Evolutionary conservation across 164 flowering plant genomes (phyloP), one percentile per base, ranked within the genome.

Genomic region (Hamamelis virginiana): DNA sequence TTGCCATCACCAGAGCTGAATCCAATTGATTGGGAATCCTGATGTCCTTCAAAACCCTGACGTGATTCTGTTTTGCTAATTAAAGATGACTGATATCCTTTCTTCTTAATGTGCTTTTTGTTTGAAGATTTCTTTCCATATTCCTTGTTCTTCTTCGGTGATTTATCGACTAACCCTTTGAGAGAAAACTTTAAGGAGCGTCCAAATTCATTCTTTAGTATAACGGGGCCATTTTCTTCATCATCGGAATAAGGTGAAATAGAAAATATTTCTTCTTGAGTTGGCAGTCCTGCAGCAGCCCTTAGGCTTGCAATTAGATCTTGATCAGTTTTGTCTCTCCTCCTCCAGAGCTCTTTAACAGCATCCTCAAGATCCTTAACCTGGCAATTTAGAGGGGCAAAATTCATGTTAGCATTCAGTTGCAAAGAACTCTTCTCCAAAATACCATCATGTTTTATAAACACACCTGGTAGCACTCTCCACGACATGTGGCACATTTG

Each of bases 401-500:
- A 2, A 33, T 25, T 18, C 57, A n/a, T 11, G 61, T 59, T 45
- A 67, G 23, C 19, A 33, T 66, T 21, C 23, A 26, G 38, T n/a
- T 41, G 1, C 47, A 16, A 64, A 46, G 14, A 57, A 47, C 11
- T 45, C 43, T 63, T 41, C 15, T 18, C 22, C 53, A 41, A 66
- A 61, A 65, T 44, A 27, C 62, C 46, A 12, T 61, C 53, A n/a
- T 26, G 55, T 33, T 19, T 18, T 44, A 59, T 62, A n/a, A n/a
- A 21, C 71, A 65, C 38, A 95, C 99, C 97, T 91, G 84, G 69
- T 86, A 88, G 81, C 97, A 88, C 70, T 90, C 98, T 69, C 99
- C 99, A 57, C 99, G 95, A 57, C 99, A 96, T 59, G 98, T 88
- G 41, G 97, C 86, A 78, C 99, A 96, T 80, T 79, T 87, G 79